A percentile compares a stretch with the other conserved stretches of the same genome.
phyloP scores from a whole-genome alignment of 305 asterid genomes.

The Stenogyne calaminthoides region DNA sequence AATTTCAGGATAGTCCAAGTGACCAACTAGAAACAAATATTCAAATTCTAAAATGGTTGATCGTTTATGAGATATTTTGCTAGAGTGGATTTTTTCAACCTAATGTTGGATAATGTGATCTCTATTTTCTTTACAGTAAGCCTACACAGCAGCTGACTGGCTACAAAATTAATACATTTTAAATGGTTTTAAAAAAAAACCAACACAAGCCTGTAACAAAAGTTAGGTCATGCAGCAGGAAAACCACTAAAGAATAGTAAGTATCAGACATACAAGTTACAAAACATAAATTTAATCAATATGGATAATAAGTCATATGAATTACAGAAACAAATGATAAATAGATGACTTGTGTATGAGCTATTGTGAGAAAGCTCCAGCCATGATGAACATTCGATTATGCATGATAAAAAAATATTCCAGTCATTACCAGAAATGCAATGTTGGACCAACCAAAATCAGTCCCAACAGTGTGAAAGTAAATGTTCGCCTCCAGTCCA shows the following conservation, averaged over 20 bases:
- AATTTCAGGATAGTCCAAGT: background rate
- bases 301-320: background rate
- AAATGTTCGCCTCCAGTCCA: constrained; percentile 78
- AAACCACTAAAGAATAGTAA: background rate
- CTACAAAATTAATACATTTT: background rate
- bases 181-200: background rate
- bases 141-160: background rate
- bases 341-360: background rate
- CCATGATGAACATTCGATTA: background rate
- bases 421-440: constrained; percentile 79
- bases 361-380: background rate
- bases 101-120: background rate
- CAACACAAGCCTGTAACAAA: background rate
- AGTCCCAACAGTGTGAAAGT: constrained; percentile 78
- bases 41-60: background rate
- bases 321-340: constrained; percentile 6
- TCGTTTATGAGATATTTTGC: background rate
- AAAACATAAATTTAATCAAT: background rate
- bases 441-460: constrained; percentile 87
- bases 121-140: background rate
- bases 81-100: background rate
- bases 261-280: background rate
- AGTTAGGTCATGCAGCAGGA: background rate
- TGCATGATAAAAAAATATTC: background rate
- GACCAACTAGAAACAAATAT: background rate